Base-by-base conservation (phyloP, 116 monocot species). In the Trichopus zeylanicus region DNA sequence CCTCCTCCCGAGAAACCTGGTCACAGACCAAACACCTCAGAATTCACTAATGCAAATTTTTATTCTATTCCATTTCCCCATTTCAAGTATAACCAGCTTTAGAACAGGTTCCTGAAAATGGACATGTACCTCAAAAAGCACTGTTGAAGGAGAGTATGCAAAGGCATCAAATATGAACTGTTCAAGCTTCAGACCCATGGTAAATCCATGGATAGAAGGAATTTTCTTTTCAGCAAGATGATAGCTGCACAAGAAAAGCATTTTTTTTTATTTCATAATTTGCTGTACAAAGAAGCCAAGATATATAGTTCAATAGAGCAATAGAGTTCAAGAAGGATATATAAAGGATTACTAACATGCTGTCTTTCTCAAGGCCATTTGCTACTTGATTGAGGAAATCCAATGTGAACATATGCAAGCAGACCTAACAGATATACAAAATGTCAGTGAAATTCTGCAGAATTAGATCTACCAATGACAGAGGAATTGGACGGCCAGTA, bases 211-310 rank as follows among this genome's bases (percentile, higher is more conserved):
- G 42, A 88, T 70, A 2, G 91, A 91, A 49, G 85, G 80, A 42
- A 98, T 91, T 75, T 98, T 98, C 80, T 98, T 98, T 74, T 98
- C 91, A 49, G 98, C 91, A 46, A 91, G 77, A 57, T 98, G 91
- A 59, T 98, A 91, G 26, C 91, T 98, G 91, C 69, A 74, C 18
- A 42, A 16, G 3, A n/a, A 13, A 18, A 13, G n/a, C 32, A 33
- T 33, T 4, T 33, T 33, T 5, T 33, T 8, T 33, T 5, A 5
- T 4, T 33, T n/a, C n/a, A n/a, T n/a, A n/a, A n/a, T n/a, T n/a
- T n/a, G n/a, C n/a, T n/a, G n/a, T n/a, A n/a, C n/a, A n/a, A n/a
- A n/a, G n/a, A n/a, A n/a, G n/a, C n/a, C n/a, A n/a, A n/a, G 32
- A 33, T 5, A 5, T 33, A 33, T 33, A 33, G 8, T 4, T 5